Base-by-base conservation (phyloP, 2,329 filamentous ascomycete species). In the Lachnellula hyalina region DNA sequence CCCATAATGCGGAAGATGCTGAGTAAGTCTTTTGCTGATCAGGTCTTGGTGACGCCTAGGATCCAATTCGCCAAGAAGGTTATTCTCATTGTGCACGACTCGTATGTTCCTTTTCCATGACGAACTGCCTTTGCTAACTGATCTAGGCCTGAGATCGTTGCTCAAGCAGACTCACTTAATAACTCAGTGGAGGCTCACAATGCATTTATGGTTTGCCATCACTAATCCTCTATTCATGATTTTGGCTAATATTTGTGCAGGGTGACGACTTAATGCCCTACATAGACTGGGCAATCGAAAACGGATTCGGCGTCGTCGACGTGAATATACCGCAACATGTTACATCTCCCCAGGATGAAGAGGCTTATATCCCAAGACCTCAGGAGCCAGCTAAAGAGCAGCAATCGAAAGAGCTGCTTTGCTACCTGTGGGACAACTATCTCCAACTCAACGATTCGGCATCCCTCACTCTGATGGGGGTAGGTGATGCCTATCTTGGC, bases 351-450 rank as follows among this genome's bases (percentile, higher is more conserved):
- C 53, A 42, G 12, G 53, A 60, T 25, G 50, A 50, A 8, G 47
- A 53, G 15, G 45, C 57, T 1, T 61, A 45, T 25, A 17, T 28
- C 0, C 45, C 46, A 1, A 28, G 72, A 72, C 32, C 80, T 80
- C 61, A 78, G 44, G 70, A 86, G 58, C 75, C 77, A 7, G 70
- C 73, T 8, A 67, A 73, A 56, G 73, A 61, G 62, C 72, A 68
- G 52, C 81, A 82, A 70, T 85, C 82, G 0, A 84, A 87, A 58
- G 85, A 93, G 57, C 75, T 96, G 11, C 83, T 93, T 4, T 84
- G 81, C 57, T 97, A 96, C 67, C 76, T 99, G 14, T 99, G 94
- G 94, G 92, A 96, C 64, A 99, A 99, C 68, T 96, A 96, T 67
- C 84, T 99, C 19, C 89, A 96, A 75, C 78, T 89, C 34, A 85